Base-by-base conservation (phyloP, 805 yeast species). In the Suhomyces prunicola region DNA sequence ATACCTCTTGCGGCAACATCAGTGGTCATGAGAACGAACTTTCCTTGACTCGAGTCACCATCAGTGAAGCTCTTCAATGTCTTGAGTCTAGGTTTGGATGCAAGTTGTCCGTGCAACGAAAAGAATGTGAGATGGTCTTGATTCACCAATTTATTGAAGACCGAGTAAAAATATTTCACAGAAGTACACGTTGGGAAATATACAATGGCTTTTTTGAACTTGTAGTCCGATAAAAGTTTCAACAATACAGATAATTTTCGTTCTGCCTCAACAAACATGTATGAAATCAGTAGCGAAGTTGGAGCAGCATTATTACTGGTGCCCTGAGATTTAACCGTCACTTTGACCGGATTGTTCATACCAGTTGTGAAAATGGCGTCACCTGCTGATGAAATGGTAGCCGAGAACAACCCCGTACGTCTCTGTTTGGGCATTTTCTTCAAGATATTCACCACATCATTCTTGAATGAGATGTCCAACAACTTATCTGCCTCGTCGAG, bases 1-100 rank as follows among this genome's bases (percentile, higher is more conserved):
- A 94, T 82, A 44, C 99, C 99, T 65, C 99, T 80, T 0, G 98
- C 97, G 0, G 99, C 97, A n/a, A 94, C 97, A 76, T 94, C 99
- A 0, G 99, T 94, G 1, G 99, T 91, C 70, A 94, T 73, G 23
- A 94, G 70, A 0, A 93, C 82, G 8, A 85, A 76, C 57, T 83
- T 85, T 2, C 70, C 69, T 6, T 65, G 62, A 40, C 50, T 46
- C 1, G 66, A 55, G 46, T 73, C 79, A 4, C 79, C 76, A 1
- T 78, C 77, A 0, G 84, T 66, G 64, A 93, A 94, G 33, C 68
- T 72, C 9, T 77, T 76, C 44, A 93, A 71, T 0, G 97, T 88
- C 64, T 83, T 88, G 50, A 87, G 70, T 58, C 99, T 79, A 13
- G 96, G 82, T 46, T 81, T 83, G 0, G 96, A 86, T n/a, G 84